Evolutionary conservation across 2,329 filamentous ascomycete species (phyloP), one percentile per base, ranked within the genome.

Genomic region (Fusarium begoniae): DNA sequence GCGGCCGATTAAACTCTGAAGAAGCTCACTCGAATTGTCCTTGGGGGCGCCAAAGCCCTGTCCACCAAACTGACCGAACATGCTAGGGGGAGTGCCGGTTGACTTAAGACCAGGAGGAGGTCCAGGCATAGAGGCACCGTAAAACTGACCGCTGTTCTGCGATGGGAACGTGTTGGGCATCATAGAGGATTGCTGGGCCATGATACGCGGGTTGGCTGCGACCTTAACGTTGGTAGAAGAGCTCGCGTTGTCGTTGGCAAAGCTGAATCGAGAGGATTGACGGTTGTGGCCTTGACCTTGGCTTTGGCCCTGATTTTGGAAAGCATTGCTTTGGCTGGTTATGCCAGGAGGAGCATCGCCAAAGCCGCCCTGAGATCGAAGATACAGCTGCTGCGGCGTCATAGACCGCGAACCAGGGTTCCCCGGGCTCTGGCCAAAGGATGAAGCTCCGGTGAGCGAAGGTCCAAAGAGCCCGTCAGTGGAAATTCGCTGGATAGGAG

Each of bases 21-120:
- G 90, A 81, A 96, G 87, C 66, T 85, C 83, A 70, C 80, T 84
- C 75, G 91, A 87, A 69, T 86, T 84, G 71, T 97, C 95, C 83
- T 96, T 95, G 70, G 91, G 90, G 69, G 87, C 84, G 70, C 86
- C 88, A 77, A 97, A 94, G 47, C 90, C 91, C 56, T 89, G 86
- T 71, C 89, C 92, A 50, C 93, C 93, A 81, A 98, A 98, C 54
- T 98, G 95, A 37, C 94, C 93, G 83, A 98, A 98, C 90, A 98
- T 96, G 77, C 94, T 95, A 22, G 96, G 96, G 66, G 96, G 96
- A 24, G 96, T 98, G 47, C 95, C 94, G 6, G 95, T 95, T 28
- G 96, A 97, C 85, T 99, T 99, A 35, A 99, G 87, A 15, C 96
- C 96, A 2, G 96, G 97, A 68, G 96, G 96, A 35, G 97, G 96